Conservation (phyloP, 257 asterid species). For the Solanum habrochaites region DNA sequence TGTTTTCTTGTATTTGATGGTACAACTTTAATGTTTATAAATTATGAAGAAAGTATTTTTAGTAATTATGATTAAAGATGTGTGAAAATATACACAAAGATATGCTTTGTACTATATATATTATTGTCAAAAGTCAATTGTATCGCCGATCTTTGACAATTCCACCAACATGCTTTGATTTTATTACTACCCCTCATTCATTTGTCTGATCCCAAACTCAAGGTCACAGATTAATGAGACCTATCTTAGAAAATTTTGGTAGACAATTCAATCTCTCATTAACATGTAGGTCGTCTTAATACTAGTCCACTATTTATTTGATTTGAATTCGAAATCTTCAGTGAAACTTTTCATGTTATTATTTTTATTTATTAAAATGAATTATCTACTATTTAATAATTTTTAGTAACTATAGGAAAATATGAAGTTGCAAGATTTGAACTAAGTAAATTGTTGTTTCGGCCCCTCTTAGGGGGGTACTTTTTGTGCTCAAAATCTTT, state of each 20-base stretch:
- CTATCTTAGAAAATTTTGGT: background rate
- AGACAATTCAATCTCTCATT: background rate
- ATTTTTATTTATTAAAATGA: too few relatives aligned
- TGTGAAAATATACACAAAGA: background rate
- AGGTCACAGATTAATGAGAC: background rate
- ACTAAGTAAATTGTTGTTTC: background rate
- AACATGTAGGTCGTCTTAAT: accelerated
- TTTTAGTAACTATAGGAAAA: too few relatives aligned
- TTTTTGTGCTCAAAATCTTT: too few relatives aligned
- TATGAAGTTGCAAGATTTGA: too few relatives aligned
- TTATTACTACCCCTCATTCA: background rate
- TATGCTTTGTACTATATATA: background rate
- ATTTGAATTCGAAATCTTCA: too few relatives aligned
- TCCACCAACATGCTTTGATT: background rate
- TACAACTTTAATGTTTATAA: background rate
- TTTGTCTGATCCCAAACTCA: background rate
- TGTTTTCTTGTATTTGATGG: background rate
- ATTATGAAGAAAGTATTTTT: background rate
- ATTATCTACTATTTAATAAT: too few relatives aligned
- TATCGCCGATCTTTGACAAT: background rate
- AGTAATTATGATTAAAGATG: background rate
- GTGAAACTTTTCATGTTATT: too few relatives aligned
- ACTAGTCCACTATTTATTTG: background rate
- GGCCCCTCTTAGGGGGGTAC: too few relatives aligned
- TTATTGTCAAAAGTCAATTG: background rate